Evolutionary conservation across 2,329 filamentous ascomycete species (phyloP), one percentile per base, ranked within the genome.

Genomic region (Gnomoniopsis smithogilvyi): DNA sequence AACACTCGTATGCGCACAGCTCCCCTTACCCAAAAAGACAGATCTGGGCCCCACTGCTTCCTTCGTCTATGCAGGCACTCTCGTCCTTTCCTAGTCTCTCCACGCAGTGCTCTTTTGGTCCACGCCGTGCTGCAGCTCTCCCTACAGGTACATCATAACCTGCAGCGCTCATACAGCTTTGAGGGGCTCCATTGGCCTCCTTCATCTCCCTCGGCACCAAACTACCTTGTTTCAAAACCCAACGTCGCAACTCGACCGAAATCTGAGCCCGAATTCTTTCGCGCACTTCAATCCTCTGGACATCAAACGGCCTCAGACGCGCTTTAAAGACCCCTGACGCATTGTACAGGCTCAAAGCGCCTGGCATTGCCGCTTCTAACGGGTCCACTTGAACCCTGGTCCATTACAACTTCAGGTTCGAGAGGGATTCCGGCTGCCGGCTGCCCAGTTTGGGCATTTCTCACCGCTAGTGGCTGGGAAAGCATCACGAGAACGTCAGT

Each of bases 11-110:
- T 7, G 17, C 19, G 30, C 24, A 33, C 34, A 49, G 15, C 47
- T 50, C 47, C 15, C 47, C 47, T 33, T 50, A 50, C 47, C 58
- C 36, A 51, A 50, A 41, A 6, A n/a, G n/a, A 43, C 34, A 38
- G 48, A 47, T 55, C 62, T 65, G 59, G 65, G 63, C 14, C 61
- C 67, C 66, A 69, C 67, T 47, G 10, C 57, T 47, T 61, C 62
- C 62, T 63, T 69, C 68, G 69, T 71, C 68, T 68, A 72, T 72
- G 69, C 69, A 71, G 62, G 64, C 43, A 51, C 52, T 54, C 55
- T 47, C 41, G 36, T 14, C 22, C 53, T 51, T 55, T 38, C 34
- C 50, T 12, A 26, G 21, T n/a, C 49, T 33, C 46, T 52, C 36
- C 53, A 60, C 50, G 36, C 19, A 43, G 45, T 21, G 67, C 65